Conservation (phyloP, 192 early-diverging fungal species). For the Coemansia sp. region DNA sequence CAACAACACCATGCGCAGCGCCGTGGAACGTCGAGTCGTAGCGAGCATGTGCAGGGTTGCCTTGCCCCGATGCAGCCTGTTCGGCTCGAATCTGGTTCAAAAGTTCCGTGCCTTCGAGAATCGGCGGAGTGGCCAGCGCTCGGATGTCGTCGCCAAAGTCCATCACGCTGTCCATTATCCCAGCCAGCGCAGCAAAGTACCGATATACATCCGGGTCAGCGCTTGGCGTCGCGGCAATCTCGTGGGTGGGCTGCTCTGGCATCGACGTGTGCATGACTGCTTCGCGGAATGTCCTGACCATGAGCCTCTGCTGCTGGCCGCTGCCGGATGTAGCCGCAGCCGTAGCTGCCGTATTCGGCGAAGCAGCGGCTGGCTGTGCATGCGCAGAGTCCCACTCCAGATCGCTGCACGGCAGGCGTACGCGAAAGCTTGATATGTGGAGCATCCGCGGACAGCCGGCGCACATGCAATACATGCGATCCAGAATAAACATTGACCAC, state of each 20-base stretch:
- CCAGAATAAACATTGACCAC: conserved; percentile 51
- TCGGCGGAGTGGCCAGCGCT: conserved; percentile 30
- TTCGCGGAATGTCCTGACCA: conserved; percentile 51
- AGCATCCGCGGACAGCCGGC: conserved; percentile 40
- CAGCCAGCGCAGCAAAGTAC: conserved; percentile 35
- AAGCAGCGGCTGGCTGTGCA: conserved; percentile 22
- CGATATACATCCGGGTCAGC: conserved; percentile 30
- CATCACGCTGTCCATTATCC: conserved; percentile 34
- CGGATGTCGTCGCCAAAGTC: conserved; percentile 48
- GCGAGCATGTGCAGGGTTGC: conserved; percentile 4
- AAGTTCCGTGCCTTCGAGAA: conserved; percentile 40
- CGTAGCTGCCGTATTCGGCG: conserved; percentile 12
- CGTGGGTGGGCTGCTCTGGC: conserved; percentile 31
- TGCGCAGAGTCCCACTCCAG: conserved; percentile 48
- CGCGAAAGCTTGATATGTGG: conserved; percentile 27
- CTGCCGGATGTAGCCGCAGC: conserved; percentile 1
- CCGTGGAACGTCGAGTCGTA: conserved; percentile 4
- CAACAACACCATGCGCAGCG: background rate
- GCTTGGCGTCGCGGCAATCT: conserved; percentile 34
- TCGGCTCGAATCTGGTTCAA: conserved; percentile 31
- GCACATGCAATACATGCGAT: conserved; percentile 24
- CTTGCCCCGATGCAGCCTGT: conserved; percentile 1
- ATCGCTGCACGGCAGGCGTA: conserved; percentile 47
- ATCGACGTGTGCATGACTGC: conserved; percentile 46
- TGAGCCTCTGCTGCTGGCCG: conserved; percentile 24